Base-by-base conservation (phyloP, 2,329 filamentous ascomycete species). In the Waltergamsia citrina region DNA sequence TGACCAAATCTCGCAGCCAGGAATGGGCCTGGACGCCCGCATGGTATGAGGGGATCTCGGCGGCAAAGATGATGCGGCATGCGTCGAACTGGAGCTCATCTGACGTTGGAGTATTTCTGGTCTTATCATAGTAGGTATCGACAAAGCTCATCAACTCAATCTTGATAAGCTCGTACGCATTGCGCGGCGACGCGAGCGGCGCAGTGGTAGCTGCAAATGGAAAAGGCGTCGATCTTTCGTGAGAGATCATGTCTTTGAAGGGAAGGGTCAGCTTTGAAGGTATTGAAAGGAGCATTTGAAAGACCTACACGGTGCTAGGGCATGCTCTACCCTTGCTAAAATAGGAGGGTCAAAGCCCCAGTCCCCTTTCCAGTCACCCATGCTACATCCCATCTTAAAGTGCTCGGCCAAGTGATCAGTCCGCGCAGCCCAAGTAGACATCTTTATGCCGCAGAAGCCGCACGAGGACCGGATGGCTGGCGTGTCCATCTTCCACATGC, bases 321-420 rank as follows among this genome's bases (percentile, higher is more conserved):
- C 50, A 29, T 62, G 60, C 33, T 62, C 58, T 3, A 62, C 45
- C 37, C 58, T 54, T 8, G 55, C 51, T 16, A 56, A 39, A 1
- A 60, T 49, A 0, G 44, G 37, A 1, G 43, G 37, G 17, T 63
- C 57, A 17, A 65, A 60, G 2, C 60, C 60, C 54, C 61, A 60
- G 30, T 59, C 56, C 11, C 62, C 62, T 27, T 57, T 51, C 62
- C 62, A 65, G 19, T 63, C 54, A n/a, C 49, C 50, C 60, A 65
- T 65, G 12, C 47, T 57, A 29, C 49, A 52, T 2, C 61, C 61
- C 1, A 46, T 47, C 29, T 58, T 61, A 38, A 64, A 65, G 37
- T 65, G 62, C 3, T 59, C 54, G 0, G 59, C 59, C 1, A 65
- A 42, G 39, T 65, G 62, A 15, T 62, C 53, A 0, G 50, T 48